These are phyloP conservation scores for Plenodomus tracheiphilus DNA, from an alignment of 2,329 filamentous ascomycete genomes.

Conservation along the genomic window DNA sequence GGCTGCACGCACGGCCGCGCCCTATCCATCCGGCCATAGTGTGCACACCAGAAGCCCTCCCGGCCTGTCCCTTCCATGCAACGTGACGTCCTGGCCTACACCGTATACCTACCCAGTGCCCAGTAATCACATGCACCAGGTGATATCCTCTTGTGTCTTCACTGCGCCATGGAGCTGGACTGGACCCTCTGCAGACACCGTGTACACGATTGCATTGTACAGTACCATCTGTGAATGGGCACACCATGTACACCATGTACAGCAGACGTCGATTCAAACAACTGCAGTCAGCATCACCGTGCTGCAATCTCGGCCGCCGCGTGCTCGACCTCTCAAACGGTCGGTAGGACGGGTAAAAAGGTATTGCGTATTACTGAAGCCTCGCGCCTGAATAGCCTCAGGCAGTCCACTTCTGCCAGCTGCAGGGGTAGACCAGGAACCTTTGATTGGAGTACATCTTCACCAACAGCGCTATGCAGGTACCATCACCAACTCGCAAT, in stretches of 20 bases:
- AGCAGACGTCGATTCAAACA: conserved; percentile 1
- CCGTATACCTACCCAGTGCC: no score
- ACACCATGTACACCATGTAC: no score
- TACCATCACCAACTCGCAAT: conserved; percentile 9
- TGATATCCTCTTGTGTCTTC: no score
- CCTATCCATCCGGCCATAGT: background rate
- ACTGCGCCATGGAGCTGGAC: no score
- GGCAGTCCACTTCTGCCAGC: conserved; percentile 3
- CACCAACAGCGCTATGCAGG: conserved; percentile 14
- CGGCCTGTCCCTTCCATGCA: background rate
- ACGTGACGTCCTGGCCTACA: background rate
- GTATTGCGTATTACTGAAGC: conserved; percentile 6
- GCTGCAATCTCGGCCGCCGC: conserved; percentile 3
- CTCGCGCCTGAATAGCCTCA: conserved; percentile 5
- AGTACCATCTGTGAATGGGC: no score
- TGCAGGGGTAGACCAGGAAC: conserved; percentile 12
- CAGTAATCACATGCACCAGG: no score
- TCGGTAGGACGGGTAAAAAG: conserved; percentile 14
- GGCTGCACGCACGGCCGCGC: background rate
- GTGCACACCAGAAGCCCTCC: no score
- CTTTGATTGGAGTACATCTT: conserved; percentile 9
- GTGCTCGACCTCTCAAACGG: background rate
- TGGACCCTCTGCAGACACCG: no score
- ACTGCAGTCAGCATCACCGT: conserved; percentile 7
- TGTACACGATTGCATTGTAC: no score